Conservation (phyloP, 192 early-diverging fungal species). For the Entomortierella chlamydospora region DNA sequence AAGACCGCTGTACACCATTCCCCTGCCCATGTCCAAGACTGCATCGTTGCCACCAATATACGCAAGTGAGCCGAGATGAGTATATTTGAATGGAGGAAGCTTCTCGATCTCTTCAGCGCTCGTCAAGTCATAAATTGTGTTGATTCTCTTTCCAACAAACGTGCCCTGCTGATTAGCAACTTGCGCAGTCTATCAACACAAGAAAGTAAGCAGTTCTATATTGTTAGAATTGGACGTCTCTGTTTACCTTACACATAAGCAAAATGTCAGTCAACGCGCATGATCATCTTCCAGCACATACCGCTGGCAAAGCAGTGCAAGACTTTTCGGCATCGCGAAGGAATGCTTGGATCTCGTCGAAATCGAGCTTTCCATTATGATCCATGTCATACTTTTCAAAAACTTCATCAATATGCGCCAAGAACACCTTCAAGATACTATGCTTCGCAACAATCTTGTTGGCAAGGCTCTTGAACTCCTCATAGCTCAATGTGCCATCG, state of each 20-base stretch:
- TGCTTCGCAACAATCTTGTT: conserved; percentile 56
- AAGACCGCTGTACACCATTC: conserved; percentile 62
- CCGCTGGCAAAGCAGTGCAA: conserved; percentile 64
- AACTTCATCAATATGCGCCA: conserved; percentile 56
- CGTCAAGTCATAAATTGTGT: conserved; percentile 40
- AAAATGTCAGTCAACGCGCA: neutral
- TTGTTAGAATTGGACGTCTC: neutral
- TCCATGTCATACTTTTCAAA: conserved; percentile 64
- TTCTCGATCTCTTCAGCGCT: conserved; percentile 41
- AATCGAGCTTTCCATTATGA: conserved; percentile 60
- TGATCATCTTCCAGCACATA: conserved; percentile 24
- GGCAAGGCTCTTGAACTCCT: conserved; percentile 62
- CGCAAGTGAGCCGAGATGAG: conserved; percentile 73
- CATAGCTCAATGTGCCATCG: conserved; percentile 56
- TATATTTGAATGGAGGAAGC: conserved; percentile 69
- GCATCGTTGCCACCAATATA: conserved; percentile 76
- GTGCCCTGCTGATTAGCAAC: conserved; percentile 68
- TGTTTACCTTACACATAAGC: too few species aligned
- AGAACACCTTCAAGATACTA: conserved; percentile 65
- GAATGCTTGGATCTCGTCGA: conserved; percentile 62
- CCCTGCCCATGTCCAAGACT: conserved; percentile 62
- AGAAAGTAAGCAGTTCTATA: neutral
- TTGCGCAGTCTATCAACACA: conserved; percentile 61
- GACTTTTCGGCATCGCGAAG: conserved; percentile 65
- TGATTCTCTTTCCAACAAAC: conserved; percentile 60